These are phyloP conservation scores for Neurospora terricola DNA, from an alignment of 495 filamentous ascomycete genomes.

Conservation along the genomic window DNA sequence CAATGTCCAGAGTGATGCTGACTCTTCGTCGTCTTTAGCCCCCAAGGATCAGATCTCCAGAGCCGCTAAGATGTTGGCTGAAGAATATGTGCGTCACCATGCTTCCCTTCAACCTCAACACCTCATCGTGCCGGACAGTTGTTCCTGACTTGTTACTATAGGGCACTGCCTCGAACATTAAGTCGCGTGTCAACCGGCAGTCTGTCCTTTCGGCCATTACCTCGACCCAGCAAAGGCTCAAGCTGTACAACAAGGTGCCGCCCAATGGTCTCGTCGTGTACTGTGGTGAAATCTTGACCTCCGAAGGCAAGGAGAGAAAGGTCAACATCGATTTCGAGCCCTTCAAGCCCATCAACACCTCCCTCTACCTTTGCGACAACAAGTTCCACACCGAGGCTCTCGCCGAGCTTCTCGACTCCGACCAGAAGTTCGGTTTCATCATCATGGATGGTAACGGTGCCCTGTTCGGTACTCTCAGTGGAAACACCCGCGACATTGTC, in stretches of 20 bases:
- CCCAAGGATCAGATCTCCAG: constrained; percentile 97
- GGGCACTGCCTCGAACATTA: constrained; percentile 98
- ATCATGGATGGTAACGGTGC: constrained; percentile 99
- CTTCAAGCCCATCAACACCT: constrained; percentile 99
- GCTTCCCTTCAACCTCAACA: neutral
- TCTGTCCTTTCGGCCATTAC: constrained; percentile 97
- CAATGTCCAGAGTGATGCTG: constrained; percentile 3
- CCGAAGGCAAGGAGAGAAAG: constrained; percentile 95
- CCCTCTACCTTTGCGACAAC: constrained; percentile 97
- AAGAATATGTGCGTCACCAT: constrained; percentile 79
- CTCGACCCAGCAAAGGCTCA: constrained; percentile 95
- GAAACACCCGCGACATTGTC: constrained; percentile 92
- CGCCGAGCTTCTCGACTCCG: constrained; percentile 91
- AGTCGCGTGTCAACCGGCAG: constrained; percentile 96
- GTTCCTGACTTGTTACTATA: constrained; percentile 27
- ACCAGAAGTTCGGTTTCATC: constrained; percentile 98
- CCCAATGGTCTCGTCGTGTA: constrained; percentile 96
- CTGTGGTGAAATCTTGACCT: constrained; percentile 99
- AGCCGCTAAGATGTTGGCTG: constrained; percentile 97
- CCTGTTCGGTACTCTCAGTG: constrained; percentile 90
- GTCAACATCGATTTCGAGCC: constrained; percentile 99
- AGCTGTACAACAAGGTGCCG: constrained; percentile 96
- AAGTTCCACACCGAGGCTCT: constrained; percentile 98
- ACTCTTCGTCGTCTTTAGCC: constrained; percentile 38
- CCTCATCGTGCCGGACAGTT: constrained; percentile 1